Base-by-base conservation (phyloP, 495 filamentous ascomycete genomes). In the Lasiosphaeria hispida region DNA sequence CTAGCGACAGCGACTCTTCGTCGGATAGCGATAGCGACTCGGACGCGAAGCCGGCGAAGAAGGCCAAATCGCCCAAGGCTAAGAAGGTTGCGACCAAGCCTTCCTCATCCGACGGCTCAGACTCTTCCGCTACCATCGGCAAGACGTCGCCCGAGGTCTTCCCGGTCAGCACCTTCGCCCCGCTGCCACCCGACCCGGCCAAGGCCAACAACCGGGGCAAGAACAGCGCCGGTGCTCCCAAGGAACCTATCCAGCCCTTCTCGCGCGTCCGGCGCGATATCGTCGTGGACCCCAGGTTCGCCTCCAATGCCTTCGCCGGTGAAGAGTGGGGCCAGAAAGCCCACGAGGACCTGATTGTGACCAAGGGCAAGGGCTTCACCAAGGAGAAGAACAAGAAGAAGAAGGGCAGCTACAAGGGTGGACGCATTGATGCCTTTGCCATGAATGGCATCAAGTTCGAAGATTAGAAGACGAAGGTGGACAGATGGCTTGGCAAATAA, bases 371-470 rank as follows among this genome's bases (percentile, higher is more conserved):
- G 77, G 90, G 90, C 11, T 99, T 99, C 76, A 99, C 93, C 53
- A 99, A 99, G 81, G 95, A 97, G 77, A 99, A 99, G 86, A 97
- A 99, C 72, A 99, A 97, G 76, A 85, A 85, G 77, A 91, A 91
- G 80, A 74, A 89, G 64, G 95, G 95, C 45, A 88, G 85, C 49
- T 96, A 96, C 77, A 83, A 86, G 53, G 92, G 92, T 10, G 92
- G 92, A 8, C 77, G 79, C 17, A 91, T 97, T 59, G 90, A 96
- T 69, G 86, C 91, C 57, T 58, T 69, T 17, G 83, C 83, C 15
- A 85, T 85, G 60, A 84, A 85, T 68, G 86, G 88, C 48, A 88
- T 93, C 74, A 95, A 93, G 78, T 96, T 96, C 75, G 88, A 93
- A 3, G 86, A 91, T 72, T 92, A 85, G 55, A 62, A 37, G 11